These are phyloP conservation scores for Schwanniomyces yamadae DNA, from an alignment of 805 yeast genomes.

Conservation along the genomic window DNA sequence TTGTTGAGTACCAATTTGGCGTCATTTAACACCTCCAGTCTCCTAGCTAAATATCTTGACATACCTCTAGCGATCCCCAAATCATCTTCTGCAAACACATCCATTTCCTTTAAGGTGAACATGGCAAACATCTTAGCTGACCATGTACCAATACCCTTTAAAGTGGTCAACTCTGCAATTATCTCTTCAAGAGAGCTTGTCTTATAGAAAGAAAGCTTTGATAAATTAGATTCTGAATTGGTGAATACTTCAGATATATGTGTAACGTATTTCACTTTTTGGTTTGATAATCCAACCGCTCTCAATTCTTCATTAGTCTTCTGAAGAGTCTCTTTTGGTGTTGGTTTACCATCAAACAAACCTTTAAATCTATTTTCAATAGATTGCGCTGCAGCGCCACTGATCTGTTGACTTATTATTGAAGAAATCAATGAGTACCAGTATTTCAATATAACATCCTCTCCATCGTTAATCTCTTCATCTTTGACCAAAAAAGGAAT, in stretches of 20 bases:
- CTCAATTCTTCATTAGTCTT: constrained; percentile 50
- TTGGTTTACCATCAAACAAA: constrained; percentile 44
- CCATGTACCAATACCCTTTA: constrained; percentile 84
- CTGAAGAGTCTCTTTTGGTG: constrained; percentile 47
- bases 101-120: constrained; percentile 63
- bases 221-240: constrained; percentile 31
- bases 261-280: constrained; percentile 63
- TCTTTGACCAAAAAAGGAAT: constrained; percentile 15
- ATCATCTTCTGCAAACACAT: constrained; percentile 77
- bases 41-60: constrained; percentile 55
- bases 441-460: constrained; percentile 25
- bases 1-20: constrained; percentile 35
- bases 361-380: constrained; percentile 50
- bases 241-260: constrained; percentile 55
- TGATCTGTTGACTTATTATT: constrained; percentile 70
- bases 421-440: constrained; percentile 39
- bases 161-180: constrained; percentile 44
- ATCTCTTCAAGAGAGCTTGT: constrained; percentile 44
- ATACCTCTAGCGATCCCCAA: constrained; percentile 84
- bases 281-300: constrained; percentile 63
- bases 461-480: constrained; percentile 6
- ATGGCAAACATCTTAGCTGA: constrained; percentile 83
- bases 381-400: constrained; percentile 76
- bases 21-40: constrained; percentile 49
- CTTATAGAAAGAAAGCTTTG: constrained; percentile 36